These are phyloP conservation scores for Nidula niveotomentosa DNA, from an alignment of 1,284 basidiomycete genomes.

Conservation along the genomic window DNA sequence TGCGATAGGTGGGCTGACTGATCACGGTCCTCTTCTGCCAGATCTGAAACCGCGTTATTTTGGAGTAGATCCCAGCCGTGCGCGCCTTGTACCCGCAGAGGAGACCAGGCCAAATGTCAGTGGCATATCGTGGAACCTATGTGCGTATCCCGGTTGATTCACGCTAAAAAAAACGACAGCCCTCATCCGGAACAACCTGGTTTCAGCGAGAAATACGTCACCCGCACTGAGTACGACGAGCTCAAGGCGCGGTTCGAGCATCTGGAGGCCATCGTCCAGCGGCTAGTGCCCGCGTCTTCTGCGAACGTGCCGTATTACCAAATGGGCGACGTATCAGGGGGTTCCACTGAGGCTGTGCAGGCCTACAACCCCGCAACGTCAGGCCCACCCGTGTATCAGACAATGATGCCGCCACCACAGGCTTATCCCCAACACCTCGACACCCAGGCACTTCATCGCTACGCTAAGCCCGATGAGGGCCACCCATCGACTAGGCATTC, in stretches of 20 bases:
- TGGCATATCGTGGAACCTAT: conserved; percentile 49
- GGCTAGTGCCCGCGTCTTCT: conserved; percentile 21
- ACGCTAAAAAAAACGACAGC: not conserved
- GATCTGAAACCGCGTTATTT: not conserved
- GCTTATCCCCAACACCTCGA: conserved; percentile 23
- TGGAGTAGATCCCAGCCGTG: conserved; percentile 40
- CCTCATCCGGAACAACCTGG: not conserved
- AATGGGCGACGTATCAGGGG: conserved; percentile 21
- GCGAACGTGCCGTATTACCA: conserved; percentile 20
- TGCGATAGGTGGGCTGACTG: conserved; percentile 40
- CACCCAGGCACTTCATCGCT: conserved; percentile 20
- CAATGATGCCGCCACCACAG: conserved; percentile 29
- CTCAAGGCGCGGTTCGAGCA: conserved; percentile 42
- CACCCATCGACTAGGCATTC: conserved; percentile 14
- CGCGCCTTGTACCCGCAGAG: conserved; percentile 44
- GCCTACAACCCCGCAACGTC: conserved; percentile 8
- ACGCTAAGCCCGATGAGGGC: conserved; percentile 26
- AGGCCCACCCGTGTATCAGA: conserved; percentile 21
- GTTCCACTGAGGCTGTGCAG: conserved; percentile 17
- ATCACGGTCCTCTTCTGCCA: conserved; percentile 12
- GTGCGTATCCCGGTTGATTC: conserved; percentile 18
- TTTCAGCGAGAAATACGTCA: conserved; percentile 45
- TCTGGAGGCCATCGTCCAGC: conserved; percentile 34
- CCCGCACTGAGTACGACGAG: conserved; percentile 45
- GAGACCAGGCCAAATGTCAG: conserved; percentile 46